phyloP scores from a whole-genome alignment of 2,329 filamentous ascomycete genomes.

The Claviceps lovelessii region DNA sequence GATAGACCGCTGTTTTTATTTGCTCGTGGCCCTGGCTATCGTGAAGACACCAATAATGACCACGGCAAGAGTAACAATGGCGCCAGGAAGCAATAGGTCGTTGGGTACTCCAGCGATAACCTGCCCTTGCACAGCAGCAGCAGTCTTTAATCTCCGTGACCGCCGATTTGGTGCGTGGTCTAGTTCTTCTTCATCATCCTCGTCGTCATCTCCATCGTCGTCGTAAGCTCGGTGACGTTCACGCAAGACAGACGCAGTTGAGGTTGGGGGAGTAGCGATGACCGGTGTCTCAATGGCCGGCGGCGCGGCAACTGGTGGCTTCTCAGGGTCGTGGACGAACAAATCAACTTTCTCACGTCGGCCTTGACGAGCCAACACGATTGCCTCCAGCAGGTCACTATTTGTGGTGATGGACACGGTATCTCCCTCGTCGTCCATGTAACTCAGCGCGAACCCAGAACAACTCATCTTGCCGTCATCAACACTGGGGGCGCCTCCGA shows the following conservation, averaged over 20 bases:
- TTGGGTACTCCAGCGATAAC: slow-evolving; percentile 86
- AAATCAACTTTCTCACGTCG: slow-evolving; percentile 88
- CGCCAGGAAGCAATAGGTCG: slow-evolving; percentile 81
- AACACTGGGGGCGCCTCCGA: slow-evolving; percentile 67
- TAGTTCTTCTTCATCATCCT: slow-evolving; percentile 33
- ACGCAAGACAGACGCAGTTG: slow-evolving; percentile 31
- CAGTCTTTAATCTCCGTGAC: slow-evolving; percentile 24
- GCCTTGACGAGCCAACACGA: slow-evolving; percentile 63
- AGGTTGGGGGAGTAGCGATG: slow-evolving; percentile 32
- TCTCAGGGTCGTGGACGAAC: slow-evolving; percentile 86
- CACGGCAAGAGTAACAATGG: slow-evolving; percentile 86
- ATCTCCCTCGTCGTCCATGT: slow-evolving; percentile 92
- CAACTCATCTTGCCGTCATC: slow-evolving; percentile 66
- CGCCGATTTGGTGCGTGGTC: slow-evolving; percentile 33
- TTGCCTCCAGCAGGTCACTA: slow-evolving; percentile 80
- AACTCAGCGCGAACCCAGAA: slow-evolving; percentile 81
- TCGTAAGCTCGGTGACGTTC: slow-evolving; percentile 35
- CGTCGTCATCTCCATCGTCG: slow-evolving; percentile 37
- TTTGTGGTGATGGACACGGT: slow-evolving; percentile 94
- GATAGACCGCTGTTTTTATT: slow-evolving; percentile 22
- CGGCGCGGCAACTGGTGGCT: slow-evolving; percentile 60
- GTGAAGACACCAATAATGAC: slow-evolving; percentile 91
- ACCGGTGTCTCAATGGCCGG: slow-evolving; percentile 31
- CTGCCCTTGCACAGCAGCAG: slow-evolving; percentile 47
- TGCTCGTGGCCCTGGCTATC: slow-evolving; percentile 53